Conservation (phyloP, 495 filamentous ascomycete species). For the Halenospora varia region DNA sequence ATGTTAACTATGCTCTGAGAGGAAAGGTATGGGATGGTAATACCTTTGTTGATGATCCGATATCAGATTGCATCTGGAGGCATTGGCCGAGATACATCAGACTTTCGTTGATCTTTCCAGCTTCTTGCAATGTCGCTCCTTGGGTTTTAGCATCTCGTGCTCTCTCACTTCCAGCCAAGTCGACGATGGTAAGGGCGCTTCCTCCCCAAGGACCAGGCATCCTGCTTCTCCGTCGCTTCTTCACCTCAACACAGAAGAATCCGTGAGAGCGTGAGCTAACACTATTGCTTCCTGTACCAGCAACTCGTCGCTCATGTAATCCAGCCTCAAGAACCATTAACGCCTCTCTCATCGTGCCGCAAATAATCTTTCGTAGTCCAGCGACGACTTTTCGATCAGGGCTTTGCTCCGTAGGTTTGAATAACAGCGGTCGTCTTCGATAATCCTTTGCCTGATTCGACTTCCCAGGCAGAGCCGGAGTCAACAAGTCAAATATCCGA, state of each 20-base stretch:
- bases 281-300: constrained; percentile 85
- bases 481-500: constrained; percentile 89
- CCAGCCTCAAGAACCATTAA: constrained; percentile 89
- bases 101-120: constrained; percentile 96
- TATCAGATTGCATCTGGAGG: constrained; percentile 88
- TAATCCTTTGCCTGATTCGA: constrained; percentile 64
- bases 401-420: constrained; percentile 81
- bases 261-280: constrained; percentile 89
- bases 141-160: constrained; percentile 91
- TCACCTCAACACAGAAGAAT: constrained; percentile 94
- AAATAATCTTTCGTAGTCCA: constrained; percentile 85
- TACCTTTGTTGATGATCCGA: constrained; percentile 72
- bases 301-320: constrained; percentile 79
- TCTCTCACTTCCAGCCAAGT: constrained; percentile 91
- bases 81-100: constrained; percentile 98
- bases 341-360: constrained; percentile 79
- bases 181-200: constrained; percentile 82
- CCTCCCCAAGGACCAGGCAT: constrained; percentile 65
- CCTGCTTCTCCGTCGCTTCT: constrained; percentile 64
- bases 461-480: constrained; percentile 43
- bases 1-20: too few species aligned
- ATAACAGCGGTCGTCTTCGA: constrained; percentile 70
- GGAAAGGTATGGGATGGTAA: too few species aligned
- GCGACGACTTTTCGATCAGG: constrained; percentile 88
- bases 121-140: constrained; percentile 86